Evolutionary conservation across 2,329 filamentous ascomycete species (phyloP).

Genomic region (Sporothrix sp.): DNA sequence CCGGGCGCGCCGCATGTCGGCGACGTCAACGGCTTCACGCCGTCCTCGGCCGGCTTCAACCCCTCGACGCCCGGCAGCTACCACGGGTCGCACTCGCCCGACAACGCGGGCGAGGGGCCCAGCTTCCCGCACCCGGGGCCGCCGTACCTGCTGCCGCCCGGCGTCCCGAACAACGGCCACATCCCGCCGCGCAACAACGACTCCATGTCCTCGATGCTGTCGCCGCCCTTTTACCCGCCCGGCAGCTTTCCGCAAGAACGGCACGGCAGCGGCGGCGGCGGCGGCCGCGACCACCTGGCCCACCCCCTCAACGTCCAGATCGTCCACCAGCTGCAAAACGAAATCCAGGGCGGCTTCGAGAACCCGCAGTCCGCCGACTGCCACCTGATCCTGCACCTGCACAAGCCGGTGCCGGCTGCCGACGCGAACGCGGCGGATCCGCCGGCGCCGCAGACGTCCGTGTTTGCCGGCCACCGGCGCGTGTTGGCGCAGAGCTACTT

Average conservation of each 20-base stretch:
- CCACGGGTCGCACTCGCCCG: constrained; percentile 43
- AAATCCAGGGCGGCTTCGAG: constrained; percentile 11
- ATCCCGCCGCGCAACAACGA: constrained; percentile 8
- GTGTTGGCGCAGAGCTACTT: constrained; percentile 18
- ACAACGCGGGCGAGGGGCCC: constrained; percentile 6
- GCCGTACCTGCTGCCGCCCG: constrained; percentile 1
- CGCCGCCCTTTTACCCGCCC: constrained; percentile 8
- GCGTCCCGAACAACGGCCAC: constrained; percentile 2
- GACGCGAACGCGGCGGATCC: neutral
- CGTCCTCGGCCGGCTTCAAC: constrained; percentile 34
- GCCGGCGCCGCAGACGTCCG: neutral
- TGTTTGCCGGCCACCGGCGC: constrained; percentile 18
- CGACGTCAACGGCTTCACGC: constrained; percentile 11
- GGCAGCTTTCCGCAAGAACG: constrained; percentile 2
- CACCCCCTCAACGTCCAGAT: constrained; percentile 9
- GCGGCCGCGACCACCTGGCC: neutral
- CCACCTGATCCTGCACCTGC: constrained; percentile 15
- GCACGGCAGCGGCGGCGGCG: neutral
- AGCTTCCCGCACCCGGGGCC: constrained; percentile 1
- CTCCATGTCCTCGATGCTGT: constrained; percentile 5
- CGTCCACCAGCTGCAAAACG: constrained; percentile 14
- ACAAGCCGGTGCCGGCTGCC: neutral
- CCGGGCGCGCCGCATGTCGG: neutral
- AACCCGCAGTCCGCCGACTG: constrained; percentile 15
- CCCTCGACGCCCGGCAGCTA: constrained; percentile 52